phyloP scores from a whole-genome alignment of 2,329 filamentous ascomycete species.

The Nemania abortiva region DNA sequence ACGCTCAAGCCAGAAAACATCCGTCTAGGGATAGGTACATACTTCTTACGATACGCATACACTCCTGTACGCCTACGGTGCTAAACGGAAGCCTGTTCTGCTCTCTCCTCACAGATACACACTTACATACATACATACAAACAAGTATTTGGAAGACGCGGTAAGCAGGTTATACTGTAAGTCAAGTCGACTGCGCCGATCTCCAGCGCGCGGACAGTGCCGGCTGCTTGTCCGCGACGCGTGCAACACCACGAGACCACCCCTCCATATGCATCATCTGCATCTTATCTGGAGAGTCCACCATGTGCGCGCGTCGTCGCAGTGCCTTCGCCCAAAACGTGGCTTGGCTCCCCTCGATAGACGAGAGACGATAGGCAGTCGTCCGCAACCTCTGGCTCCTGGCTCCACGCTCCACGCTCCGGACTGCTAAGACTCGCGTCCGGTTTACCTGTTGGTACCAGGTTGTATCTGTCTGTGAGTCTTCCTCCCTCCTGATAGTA shows the following conservation, averaged over 20 bases:
- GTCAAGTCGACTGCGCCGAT: slow-evolving; percentile 35
- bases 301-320: slow-evolving; percentile 28
- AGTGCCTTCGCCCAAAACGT: slow-evolving; percentile 18
- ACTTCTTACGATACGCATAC: neutral
- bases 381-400: slow-evolving; percentile 2
- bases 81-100: slow-evolving; percentile 21
- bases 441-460: slow-evolving; percentile 1
- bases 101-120: slow-evolving; percentile 14
- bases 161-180: slow-evolving; percentile 24
- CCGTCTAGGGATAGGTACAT: neutral
- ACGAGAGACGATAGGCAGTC: slow-evolving; percentile 19
- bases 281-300: slow-evolving; percentile 32
- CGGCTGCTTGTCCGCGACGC: slow-evolving; percentile 34
- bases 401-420: slow-evolving; percentile 22
- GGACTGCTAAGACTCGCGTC: slow-evolving; percentile 7
- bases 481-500: slow-evolving; percentile 12
- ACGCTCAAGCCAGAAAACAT: slow-evolving; percentile 11
- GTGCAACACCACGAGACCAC: slow-evolving; percentile 39
- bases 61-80: neutral
- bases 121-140: too few relatives aligned
- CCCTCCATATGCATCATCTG: slow-evolving; percentile 26
- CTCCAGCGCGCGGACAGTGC: slow-evolving; percentile 35
- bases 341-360: slow-evolving; percentile 17
- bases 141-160: slow-evolving; percentile 30
- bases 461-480: slow-evolving; percentile 5